These are phyloP conservation scores for Suillus luteus DNA, from an alignment of 768 basidiomycete species.

Conservation along the genomic window DNA sequence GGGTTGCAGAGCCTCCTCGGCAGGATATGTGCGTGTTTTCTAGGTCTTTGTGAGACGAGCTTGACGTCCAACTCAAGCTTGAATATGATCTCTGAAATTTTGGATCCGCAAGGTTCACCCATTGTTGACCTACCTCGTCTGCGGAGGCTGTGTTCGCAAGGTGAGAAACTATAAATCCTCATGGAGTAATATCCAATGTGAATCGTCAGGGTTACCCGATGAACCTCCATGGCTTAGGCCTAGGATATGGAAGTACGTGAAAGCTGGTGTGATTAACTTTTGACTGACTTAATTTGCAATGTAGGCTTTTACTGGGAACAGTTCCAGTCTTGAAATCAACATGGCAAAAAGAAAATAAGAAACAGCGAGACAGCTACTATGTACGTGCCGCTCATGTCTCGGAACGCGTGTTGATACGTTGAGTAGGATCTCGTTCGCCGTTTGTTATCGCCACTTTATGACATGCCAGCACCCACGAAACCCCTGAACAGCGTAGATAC, in stretches of 20 bases:
- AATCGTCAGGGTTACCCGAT: conserved; percentile 62
- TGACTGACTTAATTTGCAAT: conserved; percentile 13
- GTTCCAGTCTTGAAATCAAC: conserved; percentile 56
- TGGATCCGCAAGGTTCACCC: conserved; percentile 51
- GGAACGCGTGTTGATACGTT: conserved; percentile 11
- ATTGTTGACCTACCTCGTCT: conserved; percentile 58
- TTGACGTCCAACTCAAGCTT: conserved; percentile 24
- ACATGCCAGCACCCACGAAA: conserved; percentile 42
- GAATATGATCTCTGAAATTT: conserved; percentile 57
- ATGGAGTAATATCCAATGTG: not conserved
- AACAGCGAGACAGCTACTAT: conserved; percentile 73
- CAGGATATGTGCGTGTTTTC: conserved; percentile 56
- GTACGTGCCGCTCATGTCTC: conserved; percentile 42
- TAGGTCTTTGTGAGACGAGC: conserved; percentile 5
- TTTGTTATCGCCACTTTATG: conserved; percentile 55
- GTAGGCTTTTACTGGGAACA: conserved; percentile 63
- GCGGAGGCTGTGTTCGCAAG: conserved; percentile 58
- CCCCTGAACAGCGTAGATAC: conserved; percentile 47
- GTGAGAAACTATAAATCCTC: conserved; percentile 38
- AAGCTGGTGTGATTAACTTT: conserved; percentile 2
- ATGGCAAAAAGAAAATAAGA: conserved; percentile 59
- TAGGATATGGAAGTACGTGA: conserved; percentile 72
- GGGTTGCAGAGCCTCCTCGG: conserved; percentile 62
- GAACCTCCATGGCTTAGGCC: conserved; percentile 77
- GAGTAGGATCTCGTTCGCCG: conserved; percentile 68